Percentiles rank a stretch among this genome's conserved stretches.
Evolutionary conservation across 768 basidiomycete species (phyloP).

Genomic region (Hypholoma fasciculare): DNA sequence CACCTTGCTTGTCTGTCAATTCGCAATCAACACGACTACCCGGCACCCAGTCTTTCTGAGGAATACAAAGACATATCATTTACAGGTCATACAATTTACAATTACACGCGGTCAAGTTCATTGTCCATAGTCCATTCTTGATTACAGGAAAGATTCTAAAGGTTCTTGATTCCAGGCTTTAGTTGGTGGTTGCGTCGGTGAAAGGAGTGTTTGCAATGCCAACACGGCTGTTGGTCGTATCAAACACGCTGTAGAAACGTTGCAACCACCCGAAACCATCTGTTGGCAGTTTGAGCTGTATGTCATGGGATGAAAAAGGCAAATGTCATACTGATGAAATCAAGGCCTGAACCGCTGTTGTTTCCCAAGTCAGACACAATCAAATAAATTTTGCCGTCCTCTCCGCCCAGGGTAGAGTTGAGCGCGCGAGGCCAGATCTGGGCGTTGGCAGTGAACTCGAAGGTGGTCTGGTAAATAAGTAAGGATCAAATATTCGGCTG

Average conservation of each 20-base stretch:
- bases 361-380: conserved; percentile 50
- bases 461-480: conserved; percentile 34
- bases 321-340: conserved; percentile 53
- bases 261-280: conserved; percentile 61
- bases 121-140: not conserved
- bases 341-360: conserved; percentile 51
- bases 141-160: not conserved
- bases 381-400: conserved; percentile 50
- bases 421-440: conserved; percentile 65
- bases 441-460: conserved; percentile 56
- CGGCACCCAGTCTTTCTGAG: not conserved
- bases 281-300: conserved; percentile 16
- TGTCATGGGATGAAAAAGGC: not conserved
- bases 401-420: conserved; percentile 54
- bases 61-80: not conserved
- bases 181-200: conserved; percentile 37
- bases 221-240: conserved; percentile 39
- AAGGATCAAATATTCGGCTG: too few species aligned
- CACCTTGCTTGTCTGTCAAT: not conserved
- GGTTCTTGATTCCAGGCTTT: not conserved
- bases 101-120: not conserved
- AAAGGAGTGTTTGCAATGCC: conserved; percentile 38
- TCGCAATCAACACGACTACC: conserved; percentile 3
- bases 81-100: not conserved
- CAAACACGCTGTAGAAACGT: conserved; percentile 59